Evolutionary conservation across 495 filamentous ascomycete genomes (phyloP), one percentile per base, ranked within the genome.

Genomic region (Halenospora varia): DNA sequence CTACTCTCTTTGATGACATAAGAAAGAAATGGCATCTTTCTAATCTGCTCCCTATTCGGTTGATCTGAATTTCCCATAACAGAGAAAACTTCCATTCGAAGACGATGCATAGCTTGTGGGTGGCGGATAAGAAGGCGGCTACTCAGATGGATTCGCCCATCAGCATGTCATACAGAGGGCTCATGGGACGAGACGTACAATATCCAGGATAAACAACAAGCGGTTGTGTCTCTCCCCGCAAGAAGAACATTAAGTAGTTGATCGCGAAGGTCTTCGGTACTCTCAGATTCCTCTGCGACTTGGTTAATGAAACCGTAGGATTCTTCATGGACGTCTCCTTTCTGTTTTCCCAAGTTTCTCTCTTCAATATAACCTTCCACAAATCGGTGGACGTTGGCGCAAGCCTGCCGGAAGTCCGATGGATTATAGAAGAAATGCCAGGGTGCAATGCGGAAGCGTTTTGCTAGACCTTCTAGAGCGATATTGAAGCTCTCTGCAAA

Each of bases 141-240:
- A 20, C 40, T 51, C 8, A 15, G 17, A 25, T 53, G 53, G 51
- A 63, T 25, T 9, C 48, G 25, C 6, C 13, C 25, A 23, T 51
- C 23, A 53, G 52, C 39, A 55, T 9, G 54, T 24, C 13, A 63
- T 23, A 53, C n/a, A 17, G 11, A 23, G 25, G 11, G 10, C 6
- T 15, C 19, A 17, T 2, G 47, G 35, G 35, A 8, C 35, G 17
- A 20, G 42, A 45, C 42, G 6, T 17, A 45, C 42, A 56, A 26
- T 8, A 23, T 26, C 22, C 22, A 51, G 1, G 48, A 51, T 17
- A 80, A 70, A 53, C 65, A 71, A 82, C 11, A 76, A 65, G 78
- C 63, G 41, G 83, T 86, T 8, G 83, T 86, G 54, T 87, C 84
- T 29, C 76, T 69, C 10, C 73, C 74, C 3, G 77, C 79, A 15